Conservation (phyloP, 768 basidiomycete genomes). For the Chalciporus piperatus region DNA sequence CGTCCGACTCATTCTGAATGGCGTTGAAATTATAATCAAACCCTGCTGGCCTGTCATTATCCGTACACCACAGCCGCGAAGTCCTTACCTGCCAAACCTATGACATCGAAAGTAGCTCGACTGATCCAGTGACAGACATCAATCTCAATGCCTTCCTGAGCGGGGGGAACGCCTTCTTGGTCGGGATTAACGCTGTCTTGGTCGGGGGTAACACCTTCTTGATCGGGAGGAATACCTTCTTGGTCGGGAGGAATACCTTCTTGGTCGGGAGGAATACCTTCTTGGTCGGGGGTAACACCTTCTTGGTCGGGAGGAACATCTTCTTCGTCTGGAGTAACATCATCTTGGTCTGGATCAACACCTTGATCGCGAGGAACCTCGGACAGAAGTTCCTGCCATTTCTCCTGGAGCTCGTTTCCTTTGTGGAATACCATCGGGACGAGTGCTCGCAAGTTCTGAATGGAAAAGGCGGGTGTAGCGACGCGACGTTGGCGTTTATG, state of each 20-base stretch:
- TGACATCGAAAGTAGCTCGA: conserved; percentile 85
- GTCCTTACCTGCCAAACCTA: conserved; percentile 77
- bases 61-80: background rate
- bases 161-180: background rate
- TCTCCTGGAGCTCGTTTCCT: conserved; percentile 57
- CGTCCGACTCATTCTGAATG: conserved; percentile 74
- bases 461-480: conserved; percentile 73
- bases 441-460: conserved; percentile 71
- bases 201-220: too few species aligned
- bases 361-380: conserved; percentile 8
- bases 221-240: too few species aligned
- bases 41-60: conserved; percentile 40
- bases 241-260: too few species aligned
- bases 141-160: conserved; percentile 36
- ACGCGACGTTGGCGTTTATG: conserved; percentile 82
- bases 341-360: too few species aligned
- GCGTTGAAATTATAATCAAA: conserved; percentile 89
- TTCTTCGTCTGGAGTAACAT: too few species aligned
- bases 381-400: conserved; percentile 53
- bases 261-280: background rate
- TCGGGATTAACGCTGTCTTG: background rate
- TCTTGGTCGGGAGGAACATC: background rate
- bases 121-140: conserved; percentile 83
- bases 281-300: background rate
- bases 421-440: conserved; percentile 72